Conservation (phyloP, 2,329 filamentous ascomycete species). For the Aspergillus alliaceus region DNA sequence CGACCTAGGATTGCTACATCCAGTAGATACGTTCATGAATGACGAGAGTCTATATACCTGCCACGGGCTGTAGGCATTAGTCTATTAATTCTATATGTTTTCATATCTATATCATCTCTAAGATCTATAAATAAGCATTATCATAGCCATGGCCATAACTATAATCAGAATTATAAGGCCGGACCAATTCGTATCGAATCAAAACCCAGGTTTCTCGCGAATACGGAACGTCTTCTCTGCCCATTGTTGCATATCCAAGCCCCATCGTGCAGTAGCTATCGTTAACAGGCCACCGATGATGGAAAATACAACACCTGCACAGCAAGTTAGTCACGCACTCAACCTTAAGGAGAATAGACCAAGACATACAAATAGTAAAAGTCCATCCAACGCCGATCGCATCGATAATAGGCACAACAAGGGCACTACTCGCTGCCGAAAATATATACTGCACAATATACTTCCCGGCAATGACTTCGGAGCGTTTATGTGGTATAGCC, state of each 20-base stretch:
- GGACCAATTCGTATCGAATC: too few species aligned
- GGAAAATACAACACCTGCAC: conserved; percentile 28
- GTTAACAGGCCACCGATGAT: conserved; percentile 30
- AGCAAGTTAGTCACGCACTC: background rate
- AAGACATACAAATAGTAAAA: conserved; percentile 62
- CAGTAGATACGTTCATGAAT: conserved; percentile 36
- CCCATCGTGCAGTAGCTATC: conserved; percentile 29
- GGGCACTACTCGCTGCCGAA: conserved; percentile 67
- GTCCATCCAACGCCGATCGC: conserved; percentile 79
- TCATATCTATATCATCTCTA: background rate
- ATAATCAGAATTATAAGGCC: background rate
- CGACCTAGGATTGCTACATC: conserved; percentile 35
- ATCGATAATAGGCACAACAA: conserved; percentile 70
- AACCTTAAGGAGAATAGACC: conserved; percentile 39
- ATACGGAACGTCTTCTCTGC: conserved; percentile 26
- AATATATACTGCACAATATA: conserved; percentile 77
- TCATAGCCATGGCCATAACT: conserved; percentile 1
- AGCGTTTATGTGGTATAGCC: conserved; percentile 51
- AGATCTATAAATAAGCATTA: background rate
- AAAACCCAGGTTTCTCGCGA: conserved; percentile 13
- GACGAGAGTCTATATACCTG: conserved; percentile 35
- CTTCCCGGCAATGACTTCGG: conserved; percentile 76
- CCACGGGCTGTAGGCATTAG: conserved; percentile 21
- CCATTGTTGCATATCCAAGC: conserved; percentile 36
- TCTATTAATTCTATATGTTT: background rate